phyloP scores from a whole-genome alignment of 2,329 filamentous ascomycete species.

The Cercospora canescens region DNA sequence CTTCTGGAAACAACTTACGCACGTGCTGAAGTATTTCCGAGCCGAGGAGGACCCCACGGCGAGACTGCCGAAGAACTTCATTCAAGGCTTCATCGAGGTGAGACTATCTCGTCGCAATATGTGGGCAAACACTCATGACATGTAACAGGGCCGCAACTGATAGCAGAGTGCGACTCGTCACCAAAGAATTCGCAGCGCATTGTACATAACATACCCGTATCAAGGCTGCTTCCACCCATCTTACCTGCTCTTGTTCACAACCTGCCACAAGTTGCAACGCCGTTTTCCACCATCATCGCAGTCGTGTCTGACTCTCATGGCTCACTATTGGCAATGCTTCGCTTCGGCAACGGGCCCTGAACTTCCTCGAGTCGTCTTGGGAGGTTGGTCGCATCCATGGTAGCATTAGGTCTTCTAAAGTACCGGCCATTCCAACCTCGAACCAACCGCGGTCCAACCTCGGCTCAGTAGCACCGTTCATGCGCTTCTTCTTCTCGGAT shows the following conservation, averaged over 20 bases:
- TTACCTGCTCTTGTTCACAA: neutral
- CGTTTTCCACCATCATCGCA: neutral
- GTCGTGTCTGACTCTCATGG: neutral
- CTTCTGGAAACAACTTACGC: slow-evolving; percentile 96
- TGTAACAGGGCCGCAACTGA: slow-evolving; percentile 29
- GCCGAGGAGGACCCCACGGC: slow-evolving; percentile 76
- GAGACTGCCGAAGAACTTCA: slow-evolving; percentile 83
- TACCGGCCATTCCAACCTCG: neutral
- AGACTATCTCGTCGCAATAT: slow-evolving; percentile 30
- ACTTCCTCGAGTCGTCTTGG: slow-evolving; percentile 3
- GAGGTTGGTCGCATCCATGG: slow-evolving; percentile 17
- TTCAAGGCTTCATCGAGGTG: slow-evolving; percentile 93
- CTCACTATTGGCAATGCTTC: neutral
- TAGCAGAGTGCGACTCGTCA: neutral
- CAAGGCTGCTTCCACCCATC: slow-evolving; percentile 7
- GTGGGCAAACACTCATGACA: slow-evolving; percentile 7
- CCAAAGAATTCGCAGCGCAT: slow-evolving; percentile 10
- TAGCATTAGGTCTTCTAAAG: slow-evolving; percentile 11
- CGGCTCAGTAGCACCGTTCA: slow-evolving; percentile 30
- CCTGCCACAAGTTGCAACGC: neutral
- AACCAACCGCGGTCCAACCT: neutral
- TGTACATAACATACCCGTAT: slow-evolving; percentile 32
- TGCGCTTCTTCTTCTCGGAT: slow-evolving; percentile 48
- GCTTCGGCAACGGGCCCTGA: neutral
- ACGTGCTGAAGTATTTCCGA: slow-evolving; percentile 96